Evolutionary conservation across 805 yeast species (phyloP), one percentile per base, ranked within the genome.

Genomic region (Spathaspora girioi): DNA sequence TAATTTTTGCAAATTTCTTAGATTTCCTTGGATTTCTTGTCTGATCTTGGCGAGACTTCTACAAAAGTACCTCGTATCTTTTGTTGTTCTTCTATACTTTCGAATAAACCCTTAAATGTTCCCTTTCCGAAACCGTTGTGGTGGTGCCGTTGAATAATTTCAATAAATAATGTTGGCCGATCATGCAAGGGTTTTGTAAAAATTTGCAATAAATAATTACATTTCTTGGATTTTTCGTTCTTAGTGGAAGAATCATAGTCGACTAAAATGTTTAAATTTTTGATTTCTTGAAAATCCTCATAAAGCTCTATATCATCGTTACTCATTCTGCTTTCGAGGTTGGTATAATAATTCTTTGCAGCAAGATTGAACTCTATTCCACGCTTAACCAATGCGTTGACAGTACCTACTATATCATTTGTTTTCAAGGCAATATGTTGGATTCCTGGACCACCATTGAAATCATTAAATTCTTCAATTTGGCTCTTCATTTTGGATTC

Each of bases 71-170:
- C 96, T 48, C 96, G 78, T 47, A 67, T 61, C 51, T 65, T 74
- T 64, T 89, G 96, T 57, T 88, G 92, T n/a, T 76, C 76, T 64
- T 89, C 97, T 51, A 89, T 82, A 6, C 87, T 81, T 62, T 89
- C 92, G 62, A 87, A 89, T 38, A 90, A 70, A 0, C 94, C 87
- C 63, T 83, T 86, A 71, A 89, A 89, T 54, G 91, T 89, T 1
- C 96, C 96, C 47, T 90, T 90, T 1, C 96, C 97, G 67, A 89
- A 89, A 0, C 97, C 97, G 54, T 84, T 78, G 63, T 87, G 92
- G 60, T 87, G 86, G 58, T 78, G 75, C 54, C 96, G 77, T 67
- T 89, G 94, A 55, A 89, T 89, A 20, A 89, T 78, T 65, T 89
- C 96, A 56, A 89, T 71, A 62, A 89, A 89, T 44, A 89, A 75